These are phyloP conservation scores for Globisporangium middletonii DNA, from an alignment of 352 stramenopile genomes.

Conservation along the genomic window DNA sequence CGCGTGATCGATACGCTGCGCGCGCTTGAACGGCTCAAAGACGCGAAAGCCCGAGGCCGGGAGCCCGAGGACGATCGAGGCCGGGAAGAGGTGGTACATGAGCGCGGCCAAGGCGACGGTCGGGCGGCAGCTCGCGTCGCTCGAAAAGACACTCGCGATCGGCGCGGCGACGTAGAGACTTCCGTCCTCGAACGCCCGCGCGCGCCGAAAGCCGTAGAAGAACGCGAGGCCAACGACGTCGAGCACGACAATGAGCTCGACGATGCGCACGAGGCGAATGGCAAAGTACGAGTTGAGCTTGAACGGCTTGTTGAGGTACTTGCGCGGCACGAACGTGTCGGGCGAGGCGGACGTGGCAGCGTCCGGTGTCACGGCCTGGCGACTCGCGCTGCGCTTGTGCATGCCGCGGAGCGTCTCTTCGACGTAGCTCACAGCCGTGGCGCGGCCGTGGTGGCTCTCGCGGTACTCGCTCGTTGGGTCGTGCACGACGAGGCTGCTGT, in stretches of 20 bases:
- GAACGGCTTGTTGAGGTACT: conserved; percentile 52
- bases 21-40: conserved; percentile 70
- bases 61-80: conserved; percentile 60
- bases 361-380: not conserved
- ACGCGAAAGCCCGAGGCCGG: conserved; percentile 47
- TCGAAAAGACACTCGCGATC: conserved; percentile 32
- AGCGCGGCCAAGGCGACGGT: conserved; percentile 57
- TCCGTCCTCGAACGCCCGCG: conserved; percentile 22
- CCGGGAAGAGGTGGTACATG: conserved; percentile 56
- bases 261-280: conserved; percentile 45
- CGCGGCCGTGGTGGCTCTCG: conserved; percentile 3
- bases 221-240: conserved; percentile 50
- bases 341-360: conserved; percentile 6
- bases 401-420: conserved; percentile 10
- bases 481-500: not conserved
- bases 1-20: conserved; percentile 42
- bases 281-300: conserved; percentile 83
- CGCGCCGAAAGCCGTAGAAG: conserved; percentile 49
- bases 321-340: conserved; percentile 22
- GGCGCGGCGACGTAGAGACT: conserved; percentile 42
- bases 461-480: conserved; percentile 5
- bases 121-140: conserved; percentile 42
- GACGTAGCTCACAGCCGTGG: conserved; percentile 11
- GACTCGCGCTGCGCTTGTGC: conserved; percentile 3
- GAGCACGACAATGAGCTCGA: conserved; percentile 50